Evolutionary conservation across 192 early-diverging fungal species (phyloP).

Genomic region (Backusella luteola): DNA sequence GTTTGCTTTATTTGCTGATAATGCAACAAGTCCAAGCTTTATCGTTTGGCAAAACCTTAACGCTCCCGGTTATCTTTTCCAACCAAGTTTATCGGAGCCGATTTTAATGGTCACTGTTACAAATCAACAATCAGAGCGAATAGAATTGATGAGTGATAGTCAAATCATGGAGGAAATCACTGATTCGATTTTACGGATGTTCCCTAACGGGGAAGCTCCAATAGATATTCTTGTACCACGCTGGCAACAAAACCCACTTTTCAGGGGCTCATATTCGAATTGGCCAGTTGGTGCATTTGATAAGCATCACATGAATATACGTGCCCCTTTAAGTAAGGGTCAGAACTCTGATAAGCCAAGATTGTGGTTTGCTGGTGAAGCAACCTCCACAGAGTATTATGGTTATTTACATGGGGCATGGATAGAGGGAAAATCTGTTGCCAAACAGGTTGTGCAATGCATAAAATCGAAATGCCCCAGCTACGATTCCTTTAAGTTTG

Average conservation of each 20-base stretch:
- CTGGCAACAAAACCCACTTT: conserved; percentile 39
- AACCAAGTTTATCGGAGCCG: conserved; percentile 11
- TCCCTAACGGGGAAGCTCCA: conserved; percentile 19
- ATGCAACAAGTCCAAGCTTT: conserved; percentile 11
- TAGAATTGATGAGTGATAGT: conserved; percentile 20
- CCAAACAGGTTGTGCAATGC: conserved; percentile 21
- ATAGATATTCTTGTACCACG: conserved; percentile 35
- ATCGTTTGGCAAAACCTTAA: conserved; percentile 29
- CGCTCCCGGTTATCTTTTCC: conserved; percentile 18
- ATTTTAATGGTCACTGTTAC: conserved; percentile 36
- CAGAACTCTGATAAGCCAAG: neutral
- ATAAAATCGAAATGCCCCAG: neutral
- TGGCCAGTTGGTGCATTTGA: conserved; percentile 34
- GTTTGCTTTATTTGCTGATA: conserved; percentile 33
- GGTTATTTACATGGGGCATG: conserved; percentile 44
- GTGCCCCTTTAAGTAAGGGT: conserved; percentile 23
- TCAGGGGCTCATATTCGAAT: conserved; percentile 40
- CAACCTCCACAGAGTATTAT: conserved; percentile 31
- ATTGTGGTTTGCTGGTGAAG: conserved; percentile 45
- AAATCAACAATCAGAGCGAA: conserved; percentile 16
- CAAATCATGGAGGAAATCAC: conserved; percentile 18
- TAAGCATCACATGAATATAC: conserved; percentile 36
- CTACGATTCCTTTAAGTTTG: neutral
- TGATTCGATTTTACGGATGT: conserved; percentile 22
- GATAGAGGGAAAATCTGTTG: conserved; percentile 29